Base-by-base conservation (phyloP, 805 yeast genomes). In the Saturnispora diversa region DNA sequence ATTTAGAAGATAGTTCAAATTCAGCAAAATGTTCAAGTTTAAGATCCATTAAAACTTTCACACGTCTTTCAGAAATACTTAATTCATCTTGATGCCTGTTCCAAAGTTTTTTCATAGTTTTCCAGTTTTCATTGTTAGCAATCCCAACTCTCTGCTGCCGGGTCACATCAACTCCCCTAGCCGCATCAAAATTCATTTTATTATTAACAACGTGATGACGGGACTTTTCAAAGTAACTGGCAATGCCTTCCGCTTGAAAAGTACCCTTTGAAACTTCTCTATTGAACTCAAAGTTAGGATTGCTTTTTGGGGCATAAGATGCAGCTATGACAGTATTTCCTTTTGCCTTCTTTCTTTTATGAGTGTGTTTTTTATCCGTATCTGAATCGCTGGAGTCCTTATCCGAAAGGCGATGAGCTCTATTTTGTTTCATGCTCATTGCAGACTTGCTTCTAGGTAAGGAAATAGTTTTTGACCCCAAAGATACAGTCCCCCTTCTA, bases 231-330 rank as follows among this genome's bases (percentile, higher is more conserved):
- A 31, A 31, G 15, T 28, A 37, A 3, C 33, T 22, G 8, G 22
- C 12, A 16, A 30, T 38, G 4, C 37, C 46, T 39, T 59, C 64
- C 8, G 57, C 31, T 35, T 59, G 62, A 4, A 54, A 49, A 2
- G 64, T 53, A 1, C 61, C 60, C 8, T 42, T 20, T 13, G 52
- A 41, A 8, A 47, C 38, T 10, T 45, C 31, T 36, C 62, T 48
- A 25, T 52, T 47, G 31, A 51, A 52, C 31, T 50, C 44, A 42
- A 51, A 58, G 9, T 31, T 31, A 5, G 41, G 21, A 20, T 39
- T 28, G 7, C 31, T 10, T 6, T 36, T 25, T 2, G 49, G 49
- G 3, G 44, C 46, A 38, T 29, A 46, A 3, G 39, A 37, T 6
- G 39, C 45, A 7, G 34, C 44, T 8, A 42, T 29, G 8, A 42